Base-by-base conservation (phyloP, 2,329 filamentous ascomycete genomes). In the Xylariaceae sp. region DNA sequence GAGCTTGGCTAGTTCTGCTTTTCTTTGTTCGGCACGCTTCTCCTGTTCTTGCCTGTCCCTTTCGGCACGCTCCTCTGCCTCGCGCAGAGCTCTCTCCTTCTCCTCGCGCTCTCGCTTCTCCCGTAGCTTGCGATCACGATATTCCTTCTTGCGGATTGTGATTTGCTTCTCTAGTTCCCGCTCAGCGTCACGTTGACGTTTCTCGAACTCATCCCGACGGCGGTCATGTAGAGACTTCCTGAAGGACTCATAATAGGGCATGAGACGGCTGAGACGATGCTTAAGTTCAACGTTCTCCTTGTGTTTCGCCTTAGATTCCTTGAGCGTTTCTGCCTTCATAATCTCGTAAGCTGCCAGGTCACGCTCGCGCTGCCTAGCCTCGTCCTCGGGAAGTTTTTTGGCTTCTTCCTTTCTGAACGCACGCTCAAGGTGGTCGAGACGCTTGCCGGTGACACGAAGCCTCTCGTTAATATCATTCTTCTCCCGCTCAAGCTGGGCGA, bases 391-490 rank as follows among this genome's bases (percentile, higher is more conserved):
- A 56, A 98, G 80, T 77, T 97, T 93, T 85, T 97, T 96, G 70
- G 89, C 79, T 76, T 99, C 95, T 78, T 98, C 95, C 74, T 93
- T 91, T 69, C 95, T 89, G 84, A 96, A 96, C 40, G 95, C 95
- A 79, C 95, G 90, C 81, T 99, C 95, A 67, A 99, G 80, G 77
- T 99, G 93, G 72, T 99, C 95, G 68, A 97, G 90, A 63, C 95
- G 89, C 85, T 97, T 98, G 74, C 89, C 91, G 58, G 93, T 96
- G 67, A 96, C 86, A 68, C 92, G 89, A 50, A 98, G 85, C 73
- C 90, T 91, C 77, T 97, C 92, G 62, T 90, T 91, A 65, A 97
- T 87, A 71, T 95, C 92, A 70, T 93, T 96, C 88, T 98, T 99
- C 81, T 98, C 95, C 67, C 93, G 93, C 79, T 98, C 95, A 10